Evolutionary conservation across 805 yeast genomes (phyloP).

Genomic region (Saturnispora dispora): DNA sequence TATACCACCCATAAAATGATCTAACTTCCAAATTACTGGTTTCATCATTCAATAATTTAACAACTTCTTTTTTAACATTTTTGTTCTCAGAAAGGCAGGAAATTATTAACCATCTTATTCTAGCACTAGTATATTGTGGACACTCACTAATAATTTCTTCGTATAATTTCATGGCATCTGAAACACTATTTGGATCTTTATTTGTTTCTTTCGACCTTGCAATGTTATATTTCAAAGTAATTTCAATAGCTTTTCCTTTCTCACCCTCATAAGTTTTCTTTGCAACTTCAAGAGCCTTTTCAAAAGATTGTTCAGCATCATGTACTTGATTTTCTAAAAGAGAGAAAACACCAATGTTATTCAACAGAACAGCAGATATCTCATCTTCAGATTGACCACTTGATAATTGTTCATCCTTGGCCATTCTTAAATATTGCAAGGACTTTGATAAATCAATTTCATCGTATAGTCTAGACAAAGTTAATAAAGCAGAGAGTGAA

Average conservation of each 20-base stretch:
- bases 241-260: conserved; percentile 20
- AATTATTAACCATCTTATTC: conserved; percentile 58
- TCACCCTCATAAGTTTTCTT: conserved; percentile 14
- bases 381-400: conserved; percentile 33
- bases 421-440: conserved; percentile 40
- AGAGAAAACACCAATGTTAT: conserved; percentile 79
- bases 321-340: conserved; percentile 38
- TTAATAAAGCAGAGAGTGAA: conserved; percentile 53
- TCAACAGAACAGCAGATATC: conserved; percentile 52
- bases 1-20: conserved; percentile 87
- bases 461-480: conserved; percentile 66
- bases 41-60: conserved; percentile 42
- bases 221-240: conserved; percentile 57
- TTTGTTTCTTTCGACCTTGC: conserved; percentile 54
- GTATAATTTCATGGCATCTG: conserved; percentile 36
- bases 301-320: conserved; percentile 49
- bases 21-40: conserved; percentile 71
- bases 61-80: conserved; percentile 45
- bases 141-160: conserved; percentile 43
- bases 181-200: conserved; percentile 20
- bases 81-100: conserved; percentile 43
- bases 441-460: conserved; percentile 57
- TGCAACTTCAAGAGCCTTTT: conserved; percentile 32
- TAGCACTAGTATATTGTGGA: conserved; percentile 70
- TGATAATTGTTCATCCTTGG: conserved; percentile 39